Evolutionary conservation across 2,329 filamentous ascomycete genomes (phyloP), one percentile per base, ranked within the genome.

Genomic region (Arthroderma sp.): DNA sequence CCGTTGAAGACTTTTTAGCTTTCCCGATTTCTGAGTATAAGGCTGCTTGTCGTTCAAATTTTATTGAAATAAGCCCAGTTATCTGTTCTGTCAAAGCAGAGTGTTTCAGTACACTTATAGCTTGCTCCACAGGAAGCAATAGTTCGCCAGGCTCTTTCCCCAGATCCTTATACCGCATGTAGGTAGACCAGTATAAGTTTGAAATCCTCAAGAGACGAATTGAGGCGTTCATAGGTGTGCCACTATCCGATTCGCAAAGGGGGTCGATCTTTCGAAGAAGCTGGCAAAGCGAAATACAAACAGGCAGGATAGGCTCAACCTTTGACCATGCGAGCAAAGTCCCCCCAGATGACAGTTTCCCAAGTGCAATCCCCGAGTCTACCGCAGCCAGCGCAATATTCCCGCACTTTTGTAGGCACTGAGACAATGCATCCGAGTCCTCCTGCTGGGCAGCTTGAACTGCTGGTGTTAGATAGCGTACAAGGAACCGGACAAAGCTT

Each of bases 121-220:
- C 76, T 38, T 72, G 68, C 51, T 72, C 71, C 55, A 76, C 62
- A 35, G 71, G 60, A 4, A 67, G 66, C 4, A 74, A 51, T n/a
- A 75, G 69, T 41, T 71, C 67, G 4, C 64, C 64, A 56, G 66
- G 63, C 1, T 64, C 61, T 58, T 67, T 67, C 0, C 68, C 67
- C 37, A 64, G 58, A 58, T 74, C 70, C 54, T 71, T 73, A 51
- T 71, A 69, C 57, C 74, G 71, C 21, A 74, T 64, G 57, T 76
- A 77, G 8, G 73, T 70, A 49, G 71, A 72, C 76, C 76, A 78
- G 59, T 73, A 76, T 3, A 74, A 60, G 58, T 77, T 76, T 0
- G 76, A 77, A 43, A 77, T 57, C 28, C 71, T 73, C 15, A 73
- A 67, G 56, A 72, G 63, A 9, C 64, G 65, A 56, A 63, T 59